Evolutionary conservation across 768 basidiomycete species (phyloP).

Genomic region (Kwoniella europaea): DNA sequence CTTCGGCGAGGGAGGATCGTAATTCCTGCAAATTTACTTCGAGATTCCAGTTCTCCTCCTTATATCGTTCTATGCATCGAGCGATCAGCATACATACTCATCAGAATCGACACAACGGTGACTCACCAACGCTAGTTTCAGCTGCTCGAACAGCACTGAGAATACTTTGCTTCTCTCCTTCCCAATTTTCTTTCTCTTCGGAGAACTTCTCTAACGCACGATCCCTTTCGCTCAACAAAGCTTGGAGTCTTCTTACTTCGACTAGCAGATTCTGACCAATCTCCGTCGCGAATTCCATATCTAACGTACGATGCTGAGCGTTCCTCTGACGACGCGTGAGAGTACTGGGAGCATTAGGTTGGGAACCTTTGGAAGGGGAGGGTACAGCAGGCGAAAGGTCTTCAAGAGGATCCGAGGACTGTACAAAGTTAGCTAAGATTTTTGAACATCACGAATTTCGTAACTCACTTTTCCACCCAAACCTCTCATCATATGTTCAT

Average conservation of each 20-base stretch:
- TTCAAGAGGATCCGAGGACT: slow-evolving; percentile 16
- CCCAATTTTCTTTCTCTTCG: slow-evolving; percentile 88
- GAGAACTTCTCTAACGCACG: slow-evolving; percentile 88
- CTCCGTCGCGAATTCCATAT: slow-evolving; percentile 92
- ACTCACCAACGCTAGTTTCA: slow-evolving; percentile 77
- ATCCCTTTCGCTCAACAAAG: slow-evolving; percentile 86
- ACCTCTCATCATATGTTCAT: slow-evolving; percentile 52
- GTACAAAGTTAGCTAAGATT: background rate
- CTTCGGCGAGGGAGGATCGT: slow-evolving; percentile 70
- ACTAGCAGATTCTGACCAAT: slow-evolving; percentile 90
- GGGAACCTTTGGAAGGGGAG: slow-evolving; percentile 17
- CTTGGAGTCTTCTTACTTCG: slow-evolving; percentile 89
- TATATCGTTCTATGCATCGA: slow-evolving; percentile 75
- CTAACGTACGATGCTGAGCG: slow-evolving; percentile 51
- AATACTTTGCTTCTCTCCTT: slow-evolving; percentile 75
- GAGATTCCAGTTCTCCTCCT: slow-evolving; percentile 99
- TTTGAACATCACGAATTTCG: background rate
- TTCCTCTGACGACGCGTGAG: slow-evolving; percentile 50
- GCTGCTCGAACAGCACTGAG: slow-evolving; percentile 75
- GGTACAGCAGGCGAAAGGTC: slow-evolving; percentile 63
- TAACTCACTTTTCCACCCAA: slow-evolving; percentile 46
- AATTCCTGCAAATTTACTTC: slow-evolving; percentile 91
- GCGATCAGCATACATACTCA: slow-evolving; percentile 15
- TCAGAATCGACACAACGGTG: background rate
- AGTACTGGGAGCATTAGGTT: slow-evolving; percentile 25